These are phyloP conservation scores for Chrysanthemum makinoi DNA, from an alignment of 129 eudicot species.

Conservation along the genomic window DNA sequence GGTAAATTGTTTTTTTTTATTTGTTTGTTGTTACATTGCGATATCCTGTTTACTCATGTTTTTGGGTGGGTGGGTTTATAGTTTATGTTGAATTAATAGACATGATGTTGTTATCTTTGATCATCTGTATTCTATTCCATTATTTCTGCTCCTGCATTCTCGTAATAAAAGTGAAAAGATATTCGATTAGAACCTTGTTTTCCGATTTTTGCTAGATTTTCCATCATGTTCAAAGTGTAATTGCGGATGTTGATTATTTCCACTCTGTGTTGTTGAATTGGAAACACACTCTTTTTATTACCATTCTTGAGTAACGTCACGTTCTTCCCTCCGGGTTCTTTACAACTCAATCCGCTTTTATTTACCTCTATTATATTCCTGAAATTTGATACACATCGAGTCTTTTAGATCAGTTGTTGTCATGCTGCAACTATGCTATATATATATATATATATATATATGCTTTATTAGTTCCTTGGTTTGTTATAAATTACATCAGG, in stretches of 20 bases:
- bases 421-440: too few species aligned
- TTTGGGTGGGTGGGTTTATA: constrained; percentile 21
- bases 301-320: neutral
- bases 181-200: constrained; percentile 20
- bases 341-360: too few species aligned
- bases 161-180: constrained; percentile 32
- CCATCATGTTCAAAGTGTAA: constrained; percentile 1
- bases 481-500: too few species aligned
- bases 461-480: too few species aligned
- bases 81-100: constrained; percentile 26
- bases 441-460: too few species aligned
- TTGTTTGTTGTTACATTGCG: constrained; percentile 28
- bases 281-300: constrained; percentile 9
- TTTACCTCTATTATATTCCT: too few species aligned
- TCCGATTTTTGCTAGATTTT: constrained; percentile 7
- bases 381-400: too few species aligned
- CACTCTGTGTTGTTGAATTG: constrained; percentile 9
- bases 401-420: too few species aligned
- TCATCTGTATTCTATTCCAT: constrained; percentile 39
- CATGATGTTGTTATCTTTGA: constrained; percentile 15
- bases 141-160: constrained; percentile 41
- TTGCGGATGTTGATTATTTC: constrained; percentile 1
- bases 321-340: too few species aligned
- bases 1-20: constrained; percentile 44
- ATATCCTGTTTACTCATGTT: neutral